Base-by-base conservation (phyloP, 1,284 basidiomycete genomes). In the Meira miltonrushii region DNA sequence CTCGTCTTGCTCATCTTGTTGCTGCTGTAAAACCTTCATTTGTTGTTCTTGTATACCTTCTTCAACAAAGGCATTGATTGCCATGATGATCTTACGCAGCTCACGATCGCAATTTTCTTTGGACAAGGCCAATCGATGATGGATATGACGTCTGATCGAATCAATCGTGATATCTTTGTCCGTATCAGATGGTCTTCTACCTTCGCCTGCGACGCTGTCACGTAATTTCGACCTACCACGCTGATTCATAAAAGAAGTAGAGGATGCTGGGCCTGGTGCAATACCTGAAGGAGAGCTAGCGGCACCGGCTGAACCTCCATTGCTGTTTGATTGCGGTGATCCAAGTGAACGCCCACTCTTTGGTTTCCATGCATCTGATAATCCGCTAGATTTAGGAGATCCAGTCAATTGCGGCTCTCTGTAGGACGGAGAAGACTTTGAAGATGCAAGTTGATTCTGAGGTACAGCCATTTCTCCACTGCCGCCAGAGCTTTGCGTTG, bases 61-160 rank as follows among this genome's bases (percentile, higher is more conserved):
- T 80, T 98, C 94, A 68, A 96, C 95, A 80, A 91, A 96, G 33
- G 85, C 81, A 62, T 93, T 94, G 82, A 98, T 92, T 60, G 87
- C 89, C 77, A 89, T 87, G 56, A 94, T 89, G 72, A 96, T 89
- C 70, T 90, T 87, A 74, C 88, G 86, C 11, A 98, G 84, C 75
- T 95, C 92, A 80, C 89, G 89, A 84, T 98, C 92, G 82, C 94
- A 98, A 67, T 90, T 88, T 57, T 88, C 86, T 82, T 98, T 98
- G 60, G 94, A 92, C 0, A 88, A 88, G 79, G 88, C 89, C 78
- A 97, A 86, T 57, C 94, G 88, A 69, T 92, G 86, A 50, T 89
- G 90, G 72, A 97, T 90, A 81, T 97, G 93, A 60, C 91, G 86
- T 58, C 90, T 84, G 62, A 97, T 92, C 71, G 92, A 94, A 47